A percentile compares a stretch with the other conserved stretches of the same genome.
Conservation (phyloP, 345 rosid species). For the Iberis pinnata region DNA sequence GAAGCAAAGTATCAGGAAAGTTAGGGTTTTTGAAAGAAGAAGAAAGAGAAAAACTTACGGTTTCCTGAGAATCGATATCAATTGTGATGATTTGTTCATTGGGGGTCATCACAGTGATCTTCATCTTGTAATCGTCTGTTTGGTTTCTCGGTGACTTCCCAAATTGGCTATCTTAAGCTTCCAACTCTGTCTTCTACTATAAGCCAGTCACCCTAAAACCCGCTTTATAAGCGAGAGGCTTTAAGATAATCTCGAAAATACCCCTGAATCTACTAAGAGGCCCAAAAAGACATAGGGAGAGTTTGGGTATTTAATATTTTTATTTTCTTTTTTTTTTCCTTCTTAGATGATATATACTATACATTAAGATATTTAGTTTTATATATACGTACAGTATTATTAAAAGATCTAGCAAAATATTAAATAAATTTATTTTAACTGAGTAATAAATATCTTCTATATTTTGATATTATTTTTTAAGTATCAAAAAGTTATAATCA, state of each 20-base stretch:
- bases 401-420: no score
- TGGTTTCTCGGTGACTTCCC: slow-evolving; percentile 14
- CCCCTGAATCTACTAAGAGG: neutral
- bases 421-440: no score
- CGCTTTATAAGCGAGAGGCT: neutral
- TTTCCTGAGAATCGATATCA: slow-evolving; percentile 80
- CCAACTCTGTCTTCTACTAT: neutral
- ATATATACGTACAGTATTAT: no score
- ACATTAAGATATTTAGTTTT: no score
- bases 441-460: no score
- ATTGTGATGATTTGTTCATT: slow-evolving; percentile 75
- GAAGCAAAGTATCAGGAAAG: slow-evolving; percentile 22
- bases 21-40: slow-evolving; percentile 12
- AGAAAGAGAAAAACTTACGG: slow-evolving; percentile 33
- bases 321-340: no score
- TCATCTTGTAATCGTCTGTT: slow-evolving; percentile 39
- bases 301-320: no score
- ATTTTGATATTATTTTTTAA: no score
- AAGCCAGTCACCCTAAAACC: slow-evolving; percentile 9
- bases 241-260: neutral
- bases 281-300: no score
- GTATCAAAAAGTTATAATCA: no score
- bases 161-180: no score
- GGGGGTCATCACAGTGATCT: slow-evolving; percentile 83
- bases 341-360: no score